These are phyloP conservation scores for Aspergillus texensis DNA, from an alignment of 2,329 filamentous ascomycete species.

Conservation along the genomic window DNA sequence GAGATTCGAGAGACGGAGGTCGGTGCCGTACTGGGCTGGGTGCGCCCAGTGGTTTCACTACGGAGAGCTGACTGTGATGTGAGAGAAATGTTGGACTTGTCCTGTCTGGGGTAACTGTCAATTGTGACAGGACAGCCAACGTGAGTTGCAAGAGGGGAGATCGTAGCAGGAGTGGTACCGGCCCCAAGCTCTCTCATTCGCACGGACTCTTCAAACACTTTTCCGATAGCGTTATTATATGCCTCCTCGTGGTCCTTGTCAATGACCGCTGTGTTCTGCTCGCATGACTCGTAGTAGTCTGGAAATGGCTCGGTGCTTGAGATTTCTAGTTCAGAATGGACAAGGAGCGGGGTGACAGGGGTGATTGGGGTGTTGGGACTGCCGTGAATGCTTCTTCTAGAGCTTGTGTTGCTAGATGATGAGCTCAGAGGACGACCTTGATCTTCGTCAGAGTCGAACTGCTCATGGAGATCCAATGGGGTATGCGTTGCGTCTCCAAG, in stretches of 20 bases:
- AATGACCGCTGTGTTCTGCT: not conserved
- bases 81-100: not conserved
- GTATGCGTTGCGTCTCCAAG: not conserved
- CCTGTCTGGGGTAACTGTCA: not conserved
- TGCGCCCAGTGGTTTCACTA: not conserved
- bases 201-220: constrained; percentile 25
- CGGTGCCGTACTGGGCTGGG: not conserved
- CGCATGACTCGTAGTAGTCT: constrained; percentile 26
- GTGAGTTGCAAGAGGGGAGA: not conserved
- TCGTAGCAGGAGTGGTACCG: constrained; percentile 4
- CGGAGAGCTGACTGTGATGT: not conserved
- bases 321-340: not conserved
- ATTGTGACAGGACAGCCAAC: not conserved
- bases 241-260: constrained; percentile 22
- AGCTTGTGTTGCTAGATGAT: not conserved
- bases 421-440: not conserved
- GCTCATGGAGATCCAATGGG: not conserved
- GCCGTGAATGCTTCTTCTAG: not conserved
- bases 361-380: not conserved
- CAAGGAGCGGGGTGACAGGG: not conserved
- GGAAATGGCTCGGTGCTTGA: constrained; percentile 29
- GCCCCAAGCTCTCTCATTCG: constrained; percentile 20
- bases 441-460: not conserved
- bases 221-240: constrained; percentile 27
- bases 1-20: not conserved